Evolutionary conservation across 2,329 filamentous ascomycete genomes (phyloP), one percentile per base, ranked within the genome.

Genomic region (Ilyonectria destructans): DNA sequence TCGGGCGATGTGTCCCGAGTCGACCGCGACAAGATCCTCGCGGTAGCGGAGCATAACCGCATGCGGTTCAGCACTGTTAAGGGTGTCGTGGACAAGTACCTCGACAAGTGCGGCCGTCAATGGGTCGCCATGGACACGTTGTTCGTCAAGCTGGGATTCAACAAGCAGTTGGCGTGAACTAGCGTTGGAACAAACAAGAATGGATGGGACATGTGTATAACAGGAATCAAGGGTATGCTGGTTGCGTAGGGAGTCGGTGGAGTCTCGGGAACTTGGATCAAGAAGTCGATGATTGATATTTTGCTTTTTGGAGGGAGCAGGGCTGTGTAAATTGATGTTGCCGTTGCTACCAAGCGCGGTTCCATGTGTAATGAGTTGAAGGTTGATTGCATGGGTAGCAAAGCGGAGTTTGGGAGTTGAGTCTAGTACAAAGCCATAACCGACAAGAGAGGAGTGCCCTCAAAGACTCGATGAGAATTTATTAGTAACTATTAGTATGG

Each of bases 71-170:
- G 82, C 12, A 94, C 93, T 0, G 84, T 96, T 72, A 93, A 91
- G 84, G 87, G 87, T 7, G 90, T 95, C 15, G 93, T 97, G 6
- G 94, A 96, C 71, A 90, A 85, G 77, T 97, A 97, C 82, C 82
- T 97, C 74, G 94, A 94, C 77, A 96, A 96, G 84, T 97, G 95
- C 81, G 95, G 95, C 29, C 86, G 94, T 74, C 93, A 95, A 81
- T 97, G 94, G 94, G 95, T 98, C 59, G 92, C 94, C 73, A 98
- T 97, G 95, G 94, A 96, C 81, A 91, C 86, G 72, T 82, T 98
- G 71, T 98, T 97, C 85, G 88, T 89, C 26, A 91, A 90, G 80
- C 76, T 92, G 46, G 89, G 90, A 10, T 89, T 90, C 77, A 82
- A 80, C 72, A 81, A 81, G 71, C 58, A 77, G 48, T 35, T 76